phyloP scores from a whole-genome alignment of 352 stramenopile genomes.

The Phytopythium oedochilum region DNA sequence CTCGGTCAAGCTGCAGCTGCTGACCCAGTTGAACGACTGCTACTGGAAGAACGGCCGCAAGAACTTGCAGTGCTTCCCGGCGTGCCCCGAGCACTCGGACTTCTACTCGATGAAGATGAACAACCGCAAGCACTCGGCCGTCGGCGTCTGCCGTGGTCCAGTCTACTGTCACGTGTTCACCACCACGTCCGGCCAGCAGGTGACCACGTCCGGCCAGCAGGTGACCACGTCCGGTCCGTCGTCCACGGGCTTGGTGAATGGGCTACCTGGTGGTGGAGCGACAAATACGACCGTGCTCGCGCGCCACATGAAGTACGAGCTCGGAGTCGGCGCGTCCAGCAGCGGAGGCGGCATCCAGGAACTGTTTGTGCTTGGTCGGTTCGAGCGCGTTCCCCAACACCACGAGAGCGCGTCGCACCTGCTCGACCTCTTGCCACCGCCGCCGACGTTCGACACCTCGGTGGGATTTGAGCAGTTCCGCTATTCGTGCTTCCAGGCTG shows the following conservation, averaged over 20 bases:
- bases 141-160: slow-evolving; percentile 74
- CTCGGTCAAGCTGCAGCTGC: slow-evolving; percentile 23
- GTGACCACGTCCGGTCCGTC: slow-evolving; percentile 14
- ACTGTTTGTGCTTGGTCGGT: slow-evolving; percentile 71
- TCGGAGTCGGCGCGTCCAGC: slow-evolving; percentile 27
- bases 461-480: slow-evolving; percentile 68
- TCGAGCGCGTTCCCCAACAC: slow-evolving; percentile 72
- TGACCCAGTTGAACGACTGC: slow-evolving; percentile 60
- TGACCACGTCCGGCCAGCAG: slow-evolving; percentile 12
- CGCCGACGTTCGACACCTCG: slow-evolving; percentile 37
- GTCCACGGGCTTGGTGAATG: not conserved
- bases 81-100: slow-evolving; percentile 82
- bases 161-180: slow-evolving; percentile 76
- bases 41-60: slow-evolving; percentile 91
- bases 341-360: slow-evolving; percentile 42
- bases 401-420: slow-evolving; percentile 41
- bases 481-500: slow-evolving; percentile 75
- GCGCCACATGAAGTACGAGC: slow-evolving; percentile 63
- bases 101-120: slow-evolving; percentile 91
- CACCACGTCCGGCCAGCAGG: slow-evolving; percentile 9
- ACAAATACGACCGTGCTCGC: not conserved
- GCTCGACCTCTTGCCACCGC: slow-evolving; percentile 31
- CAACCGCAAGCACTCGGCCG: slow-evolving; percentile 82
- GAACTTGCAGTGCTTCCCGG: slow-evolving; percentile 87
- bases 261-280: not conserved